A percentile compares a stretch with the other conserved stretches of the same genome.
Conservation (phyloP, 2,329 filamentous ascomycete genomes). For the Epichloe amarillans region DNA sequence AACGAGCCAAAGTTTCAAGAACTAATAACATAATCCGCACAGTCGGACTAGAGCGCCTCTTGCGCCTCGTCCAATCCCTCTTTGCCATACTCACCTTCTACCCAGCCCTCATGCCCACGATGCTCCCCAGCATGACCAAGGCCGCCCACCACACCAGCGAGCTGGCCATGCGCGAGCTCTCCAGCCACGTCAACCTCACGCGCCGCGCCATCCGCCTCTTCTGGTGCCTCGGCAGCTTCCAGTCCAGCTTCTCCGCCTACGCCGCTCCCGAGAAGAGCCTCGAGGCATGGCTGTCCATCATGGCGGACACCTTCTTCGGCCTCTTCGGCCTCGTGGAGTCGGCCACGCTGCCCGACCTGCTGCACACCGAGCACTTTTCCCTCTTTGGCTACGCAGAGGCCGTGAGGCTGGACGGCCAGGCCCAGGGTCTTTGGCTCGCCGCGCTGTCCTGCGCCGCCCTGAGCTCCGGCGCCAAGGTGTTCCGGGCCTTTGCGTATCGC, state of each 20-base stretch:
- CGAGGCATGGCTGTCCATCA: slow-evolving; percentile 38
- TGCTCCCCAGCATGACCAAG: slow-evolving; percentile 15
- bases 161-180: slow-evolving; percentile 22
- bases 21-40: background rate
- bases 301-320: slow-evolving; percentile 46
- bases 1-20: no score
- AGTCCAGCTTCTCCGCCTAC: slow-evolving; percentile 27
- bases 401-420: slow-evolving; percentile 39
- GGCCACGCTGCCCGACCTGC: slow-evolving; percentile 43
- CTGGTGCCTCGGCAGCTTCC: slow-evolving; percentile 50
- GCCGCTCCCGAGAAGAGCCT: slow-evolving; percentile 13
- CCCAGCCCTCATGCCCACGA: slow-evolving; percentile 24
- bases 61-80: slow-evolving; percentile 43
- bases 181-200: slow-evolving; percentile 30
- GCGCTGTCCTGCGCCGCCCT: slow-evolving; percentile 39
- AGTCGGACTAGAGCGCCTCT: slow-evolving; percentile 48
- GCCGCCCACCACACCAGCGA: slow-evolving; percentile 16
- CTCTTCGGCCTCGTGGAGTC: slow-evolving; percentile 57
- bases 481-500: slow-evolving; percentile 21
- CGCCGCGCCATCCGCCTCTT: slow-evolving; percentile 56
- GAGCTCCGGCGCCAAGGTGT: slow-evolving; percentile 27
- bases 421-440: slow-evolving; percentile 58
- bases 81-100: slow-evolving; percentile 34
- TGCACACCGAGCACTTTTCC: slow-evolving; percentile 29
- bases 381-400: slow-evolving; percentile 39